Evolutionary conservation across 2,329 filamentous ascomycete species (phyloP).

Genomic region (Sporothrix pseudoabietina): DNA sequence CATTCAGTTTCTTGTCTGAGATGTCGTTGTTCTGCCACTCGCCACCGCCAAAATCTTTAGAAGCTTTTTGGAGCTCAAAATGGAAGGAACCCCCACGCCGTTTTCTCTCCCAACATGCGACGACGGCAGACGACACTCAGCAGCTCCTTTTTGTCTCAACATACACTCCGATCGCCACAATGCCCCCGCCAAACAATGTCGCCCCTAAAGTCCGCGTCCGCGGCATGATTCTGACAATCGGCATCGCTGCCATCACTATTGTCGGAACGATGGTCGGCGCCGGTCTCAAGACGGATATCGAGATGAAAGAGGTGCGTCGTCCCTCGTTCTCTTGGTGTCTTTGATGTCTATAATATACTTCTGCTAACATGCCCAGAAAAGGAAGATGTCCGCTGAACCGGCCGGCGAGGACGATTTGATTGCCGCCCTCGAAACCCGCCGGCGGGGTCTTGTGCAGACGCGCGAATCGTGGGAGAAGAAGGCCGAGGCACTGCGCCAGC

Average conservation of each 20-base stretch:
- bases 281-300: slow-evolving; percentile 40
- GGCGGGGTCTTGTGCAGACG: slow-evolving; percentile 36
- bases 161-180: not conserved
- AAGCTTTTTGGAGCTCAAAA: slow-evolving; percentile 2
- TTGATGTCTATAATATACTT: not conserved
- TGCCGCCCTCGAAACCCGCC: slow-evolving; percentile 39
- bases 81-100: slow-evolving; percentile 16
- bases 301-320: slow-evolving; percentile 33
- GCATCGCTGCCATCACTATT: slow-evolving; percentile 40
- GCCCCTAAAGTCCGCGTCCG: slow-evolving; percentile 31
- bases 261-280: slow-evolving; percentile 42
- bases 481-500: slow-evolving; percentile 38
- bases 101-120: not conserved
- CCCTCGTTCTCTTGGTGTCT: too few relatives aligned
- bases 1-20: not conserved
- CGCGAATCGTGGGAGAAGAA: slow-evolving; percentile 40
- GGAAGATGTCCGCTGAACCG: slow-evolving; percentile 36
- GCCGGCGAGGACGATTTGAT: slow-evolving; percentile 38
- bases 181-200: slow-evolving; percentile 10
- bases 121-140: not conserved
- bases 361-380: not conserved
- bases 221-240: slow-evolving; percentile 35
- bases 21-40: slow-evolving; percentile 31
- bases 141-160: too few relatives aligned
- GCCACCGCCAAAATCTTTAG: slow-evolving; percentile 31